Evolutionary conservation across 345 rosid genomes (phyloP).

Genomic region (Eucalyptus erythrocorys): DNA sequence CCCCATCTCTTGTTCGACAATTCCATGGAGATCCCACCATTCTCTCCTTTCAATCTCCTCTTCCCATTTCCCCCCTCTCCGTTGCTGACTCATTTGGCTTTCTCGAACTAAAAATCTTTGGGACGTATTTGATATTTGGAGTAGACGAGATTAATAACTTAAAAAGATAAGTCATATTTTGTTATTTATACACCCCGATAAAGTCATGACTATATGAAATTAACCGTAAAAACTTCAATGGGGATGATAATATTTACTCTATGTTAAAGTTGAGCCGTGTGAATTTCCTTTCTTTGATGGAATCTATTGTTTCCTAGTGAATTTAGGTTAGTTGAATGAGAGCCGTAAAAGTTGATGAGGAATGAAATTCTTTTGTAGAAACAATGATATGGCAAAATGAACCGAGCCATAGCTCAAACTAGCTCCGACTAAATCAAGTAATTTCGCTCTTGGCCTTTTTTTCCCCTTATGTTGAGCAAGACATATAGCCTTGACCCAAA

Average conservation of each 20-base stretch:
- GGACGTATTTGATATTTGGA: neutral
- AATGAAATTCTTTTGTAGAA: neutral
- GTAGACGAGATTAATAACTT: neutral
- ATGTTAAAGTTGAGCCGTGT: neutral
- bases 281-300: neutral
- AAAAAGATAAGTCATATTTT: neutral
- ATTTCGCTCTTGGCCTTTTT: accelerated
- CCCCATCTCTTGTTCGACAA: neutral
- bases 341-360: neutral
- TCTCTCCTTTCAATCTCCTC: neutral
- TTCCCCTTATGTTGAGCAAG: neutral
- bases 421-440: neutral
- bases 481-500: neutral
- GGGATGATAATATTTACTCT: neutral
- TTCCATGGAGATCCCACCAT: neutral
- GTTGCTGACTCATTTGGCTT: neutral
- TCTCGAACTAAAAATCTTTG: neutral
- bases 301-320: neutral
- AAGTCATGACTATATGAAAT: neutral
- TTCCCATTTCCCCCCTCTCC: neutral
- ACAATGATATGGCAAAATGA: neutral
- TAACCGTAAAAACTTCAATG: neutral
- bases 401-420: neutral
- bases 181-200: neutral
- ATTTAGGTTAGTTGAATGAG: neutral